These are phyloP conservation scores for Lentinula edodes DNA, from an alignment of 768 basidiomycete species.

Conservation along the genomic window DNA sequence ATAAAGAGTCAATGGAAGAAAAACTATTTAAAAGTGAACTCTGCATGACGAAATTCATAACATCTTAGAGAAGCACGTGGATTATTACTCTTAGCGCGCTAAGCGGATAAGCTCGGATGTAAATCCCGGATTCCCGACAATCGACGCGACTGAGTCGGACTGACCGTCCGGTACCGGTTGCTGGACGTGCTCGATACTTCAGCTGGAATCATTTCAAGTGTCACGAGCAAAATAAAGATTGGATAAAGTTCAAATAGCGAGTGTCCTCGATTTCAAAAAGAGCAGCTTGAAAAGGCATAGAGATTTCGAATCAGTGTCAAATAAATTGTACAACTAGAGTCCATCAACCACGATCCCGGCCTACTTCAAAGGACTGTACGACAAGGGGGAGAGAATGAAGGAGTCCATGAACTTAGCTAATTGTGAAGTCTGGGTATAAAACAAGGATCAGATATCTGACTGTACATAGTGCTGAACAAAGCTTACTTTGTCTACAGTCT, in stretches of 20 bases:
- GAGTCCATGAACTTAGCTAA: conserved; percentile 84
- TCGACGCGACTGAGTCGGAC: no score
- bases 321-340: neutral
- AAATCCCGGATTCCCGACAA: neutral
- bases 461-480: neutral
- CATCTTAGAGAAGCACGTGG: neutral
- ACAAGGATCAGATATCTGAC: neutral
- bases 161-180: neutral
- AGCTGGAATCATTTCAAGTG: no score
- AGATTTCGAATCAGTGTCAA: no score
- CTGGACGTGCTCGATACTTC: no score
- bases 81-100: neutral
- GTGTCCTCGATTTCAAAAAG: no score
- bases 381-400: conserved; percentile 71
- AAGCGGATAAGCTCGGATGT: neutral
- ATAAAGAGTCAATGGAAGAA: conserved; percentile 12
- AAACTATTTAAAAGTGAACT: neutral
- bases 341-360: neutral
- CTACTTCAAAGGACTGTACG: conserved; percentile 84
- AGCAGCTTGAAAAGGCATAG: no score
- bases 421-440: conserved; percentile 69
- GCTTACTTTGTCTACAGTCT: conserved; percentile 82
- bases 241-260: no score
- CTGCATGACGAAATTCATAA: neutral
- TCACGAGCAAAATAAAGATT: no score